phyloP scores from a whole-genome alignment of 2,329 filamentous ascomycete species.

The Thielaviopsis euricoi region DNA sequence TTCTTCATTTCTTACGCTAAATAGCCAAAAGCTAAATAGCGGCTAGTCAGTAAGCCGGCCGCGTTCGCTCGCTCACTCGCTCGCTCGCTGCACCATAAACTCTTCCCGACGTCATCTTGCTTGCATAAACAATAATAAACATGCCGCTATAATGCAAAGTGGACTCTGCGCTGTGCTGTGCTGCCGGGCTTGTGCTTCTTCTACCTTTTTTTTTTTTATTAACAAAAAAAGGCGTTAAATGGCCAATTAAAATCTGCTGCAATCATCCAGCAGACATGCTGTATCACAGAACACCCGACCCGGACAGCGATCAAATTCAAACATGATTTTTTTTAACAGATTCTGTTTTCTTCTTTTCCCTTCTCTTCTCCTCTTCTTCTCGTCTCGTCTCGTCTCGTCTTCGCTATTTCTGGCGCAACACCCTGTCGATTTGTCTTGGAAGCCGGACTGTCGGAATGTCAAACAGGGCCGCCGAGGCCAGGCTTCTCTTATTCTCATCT shows the following conservation, averaged over 20 bases:
- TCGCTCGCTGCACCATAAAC: neutral
- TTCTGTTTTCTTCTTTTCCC: neutral
- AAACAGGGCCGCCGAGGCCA: neutral
- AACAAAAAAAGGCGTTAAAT: neutral
- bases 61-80: no score
- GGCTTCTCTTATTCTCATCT: neutral
- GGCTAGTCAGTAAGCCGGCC: no score
- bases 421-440: neutral
- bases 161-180: neutral
- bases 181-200: neutral
- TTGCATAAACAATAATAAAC: neutral
- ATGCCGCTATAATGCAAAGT: neutral
- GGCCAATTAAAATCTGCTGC: neutral
- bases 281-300: neutral
- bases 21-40: no score
- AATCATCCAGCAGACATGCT: neutral
- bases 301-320: neutral
- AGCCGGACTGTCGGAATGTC: neutral
- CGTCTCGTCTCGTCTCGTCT: neutral
- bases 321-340: neutral
- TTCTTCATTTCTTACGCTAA: neutral
- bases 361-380: neutral
- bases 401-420: neutral
- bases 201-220: neutral
- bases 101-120: neutral